A percentile compares a stretch with the other conserved stretches of the same genome.
phyloP scores from a whole-genome alignment of 2,329 filamentous ascomycete genomes.

The Aspergillus cejpii region DNA sequence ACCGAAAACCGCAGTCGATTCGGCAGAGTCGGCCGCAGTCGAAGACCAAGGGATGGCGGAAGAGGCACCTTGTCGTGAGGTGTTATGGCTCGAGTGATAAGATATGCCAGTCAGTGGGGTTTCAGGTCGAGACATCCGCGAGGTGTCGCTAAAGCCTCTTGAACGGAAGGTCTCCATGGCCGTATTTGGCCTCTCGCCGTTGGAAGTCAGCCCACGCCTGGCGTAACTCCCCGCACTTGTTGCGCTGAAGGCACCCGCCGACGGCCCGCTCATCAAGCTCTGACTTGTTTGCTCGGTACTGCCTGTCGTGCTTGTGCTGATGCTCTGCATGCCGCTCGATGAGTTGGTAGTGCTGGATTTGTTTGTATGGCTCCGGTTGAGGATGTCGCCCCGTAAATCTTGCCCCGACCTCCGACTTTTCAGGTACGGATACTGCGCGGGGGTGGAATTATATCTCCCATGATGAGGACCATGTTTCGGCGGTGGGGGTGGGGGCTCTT shows the following conservation, averaged over 20 bases:
- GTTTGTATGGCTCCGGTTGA: slow-evolving; percentile 76
- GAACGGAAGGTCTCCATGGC: slow-evolving; percentile 37
- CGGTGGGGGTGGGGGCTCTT: slow-evolving; percentile 56
- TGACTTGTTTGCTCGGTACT: slow-evolving; percentile 72
- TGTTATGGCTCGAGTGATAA: slow-evolving; percentile 80
- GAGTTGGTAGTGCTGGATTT: slow-evolving; percentile 79
- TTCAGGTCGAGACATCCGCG: slow-evolving; percentile 40
- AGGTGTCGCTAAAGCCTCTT: slow-evolving; percentile 35
- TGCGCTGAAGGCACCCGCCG: slow-evolving; percentile 83
- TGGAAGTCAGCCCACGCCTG: slow-evolving; percentile 53
- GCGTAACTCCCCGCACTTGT: slow-evolving; percentile 93
- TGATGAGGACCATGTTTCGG: slow-evolving; percentile 48
- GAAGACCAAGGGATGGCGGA: slow-evolving; percentile 58
- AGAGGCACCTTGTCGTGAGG: slow-evolving; percentile 51
- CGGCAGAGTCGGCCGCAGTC: slow-evolving; percentile 46
- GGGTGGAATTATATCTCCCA: slow-evolving; percentile 39
- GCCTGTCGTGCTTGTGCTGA: slow-evolving; percentile 56
- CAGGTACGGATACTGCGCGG: slow-evolving; percentile 33
- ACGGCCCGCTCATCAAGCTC: slow-evolving; percentile 89
- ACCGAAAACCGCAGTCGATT: slow-evolving; percentile 64
- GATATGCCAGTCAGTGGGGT: slow-evolving; percentile 67
- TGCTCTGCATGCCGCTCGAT: slow-evolving; percentile 65
- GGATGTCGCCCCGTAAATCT: slow-evolving; percentile 62
- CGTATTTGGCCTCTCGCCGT: slow-evolving; percentile 41
- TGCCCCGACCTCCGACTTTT: slow-evolving; percentile 53